phyloP scores from a whole-genome alignment of 257 asterid genomes.

The Mitragyna speciosa region DNA sequence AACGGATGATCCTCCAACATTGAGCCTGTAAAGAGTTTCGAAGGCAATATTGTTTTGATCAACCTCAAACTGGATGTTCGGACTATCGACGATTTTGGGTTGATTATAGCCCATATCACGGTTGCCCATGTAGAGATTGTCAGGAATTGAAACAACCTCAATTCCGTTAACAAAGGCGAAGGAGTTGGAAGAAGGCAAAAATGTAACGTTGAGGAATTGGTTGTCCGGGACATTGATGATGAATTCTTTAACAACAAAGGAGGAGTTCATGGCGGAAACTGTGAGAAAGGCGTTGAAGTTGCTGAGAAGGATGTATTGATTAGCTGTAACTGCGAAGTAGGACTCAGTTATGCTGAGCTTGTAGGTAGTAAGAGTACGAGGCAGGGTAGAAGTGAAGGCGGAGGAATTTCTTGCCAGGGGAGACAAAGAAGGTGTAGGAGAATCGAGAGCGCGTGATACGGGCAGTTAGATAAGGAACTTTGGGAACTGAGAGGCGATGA shows the following conservation, averaged over 20 bases:
- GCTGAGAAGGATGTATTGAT: conserved; percentile 34
- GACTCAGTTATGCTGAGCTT: conserved; percentile 7
- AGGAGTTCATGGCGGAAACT: background rate
- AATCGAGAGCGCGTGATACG: conserved; percentile 37
- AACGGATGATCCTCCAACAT: too few species aligned
- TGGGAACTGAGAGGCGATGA: conserved; percentile 17
- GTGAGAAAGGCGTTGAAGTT: conserved; percentile 45
- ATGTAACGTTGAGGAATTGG: conserved; percentile 37
- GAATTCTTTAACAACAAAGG: conserved; percentile 32
- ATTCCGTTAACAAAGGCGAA: conserved; percentile 61
- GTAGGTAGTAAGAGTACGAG: conserved; percentile 28
- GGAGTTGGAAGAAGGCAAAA: conserved; percentile 39
- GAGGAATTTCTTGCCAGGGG: conserved; percentile 47
- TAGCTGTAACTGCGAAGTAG: conserved; percentile 41
- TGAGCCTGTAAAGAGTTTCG: too few species aligned
- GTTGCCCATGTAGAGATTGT: conserved; percentile 31
- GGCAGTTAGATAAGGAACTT: conserved; percentile 44
- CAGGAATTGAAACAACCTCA: conserved; percentile 53
- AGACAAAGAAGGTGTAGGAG: conserved; percentile 48
- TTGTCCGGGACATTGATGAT: conserved; percentile 31
- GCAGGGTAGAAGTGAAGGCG: conserved; percentile 55
- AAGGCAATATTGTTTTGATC: too few species aligned
- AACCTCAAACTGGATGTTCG: too few species aligned
- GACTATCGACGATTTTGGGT: too few species aligned
- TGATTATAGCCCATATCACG: conserved; percentile 32